phyloP scores from a whole-genome alignment of 225 moss, liverwort and hornwort species.

The Lunularia cruciata region DNA sequence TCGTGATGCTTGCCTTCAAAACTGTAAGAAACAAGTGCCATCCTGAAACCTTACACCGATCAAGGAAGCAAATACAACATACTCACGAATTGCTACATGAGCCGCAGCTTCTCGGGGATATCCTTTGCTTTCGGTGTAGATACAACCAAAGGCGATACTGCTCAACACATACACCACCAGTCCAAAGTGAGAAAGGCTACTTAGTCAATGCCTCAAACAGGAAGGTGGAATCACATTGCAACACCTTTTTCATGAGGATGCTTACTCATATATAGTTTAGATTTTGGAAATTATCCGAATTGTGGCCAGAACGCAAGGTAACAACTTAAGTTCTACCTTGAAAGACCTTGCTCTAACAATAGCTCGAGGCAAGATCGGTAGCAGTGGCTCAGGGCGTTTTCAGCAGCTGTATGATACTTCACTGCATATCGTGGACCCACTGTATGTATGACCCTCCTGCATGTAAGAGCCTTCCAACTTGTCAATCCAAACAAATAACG shows the following conservation, averaged over 20 bases:
- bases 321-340: no score
- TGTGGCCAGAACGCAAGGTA: conserved; percentile 17
- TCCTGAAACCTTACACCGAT: neutral
- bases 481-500: neutral
- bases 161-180: conserved; percentile 20
- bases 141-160: conserved; percentile 93
- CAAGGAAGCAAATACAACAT: neutral
- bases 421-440: conserved; percentile 96
- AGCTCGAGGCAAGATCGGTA: conserved; percentile 97
- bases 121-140: conserved; percentile 94
- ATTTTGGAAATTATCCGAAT: no score
- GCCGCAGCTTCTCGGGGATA: conserved; percentile 97
- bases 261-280: no score
- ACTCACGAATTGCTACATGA: conserved; percentile 96
- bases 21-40: no score
- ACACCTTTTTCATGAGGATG: no score
- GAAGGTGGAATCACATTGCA: no score
- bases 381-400: conserved; percentile 98
- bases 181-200: no score
- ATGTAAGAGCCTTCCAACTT: conserved; percentile 27
- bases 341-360: conserved; percentile 85
- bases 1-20: no score
- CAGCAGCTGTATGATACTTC: conserved; percentile 96
- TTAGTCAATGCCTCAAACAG: no score
- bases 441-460: conserved; percentile 95